Conservation (phyloP, 1,139 yeast genomes). For the Entelexis paramagnoliae region DNA sequence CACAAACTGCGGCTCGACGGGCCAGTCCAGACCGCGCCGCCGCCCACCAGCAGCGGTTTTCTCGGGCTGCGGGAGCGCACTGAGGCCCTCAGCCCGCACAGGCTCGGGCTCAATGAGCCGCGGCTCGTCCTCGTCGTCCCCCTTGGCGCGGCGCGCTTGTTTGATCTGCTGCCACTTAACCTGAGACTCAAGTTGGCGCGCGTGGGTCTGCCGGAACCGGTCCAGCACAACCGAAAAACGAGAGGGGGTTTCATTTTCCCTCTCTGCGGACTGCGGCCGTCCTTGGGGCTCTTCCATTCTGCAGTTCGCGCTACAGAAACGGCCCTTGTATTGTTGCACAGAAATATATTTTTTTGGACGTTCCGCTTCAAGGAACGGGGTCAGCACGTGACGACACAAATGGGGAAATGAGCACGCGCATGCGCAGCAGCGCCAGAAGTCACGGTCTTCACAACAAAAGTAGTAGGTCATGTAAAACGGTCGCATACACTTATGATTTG, state of each 20-base stretch:
- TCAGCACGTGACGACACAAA: not conserved
- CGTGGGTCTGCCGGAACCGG: slow-evolving; percentile 19
- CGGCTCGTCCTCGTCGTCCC: not conserved
- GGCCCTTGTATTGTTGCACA: not conserved
- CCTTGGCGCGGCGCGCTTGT: slow-evolving; percentile 1
- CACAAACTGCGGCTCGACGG: slow-evolving; percentile 52
- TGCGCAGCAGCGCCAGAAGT: not conserved
- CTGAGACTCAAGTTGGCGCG: slow-evolving; percentile 17
- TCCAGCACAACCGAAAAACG: slow-evolving; percentile 17
- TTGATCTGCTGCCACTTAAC: slow-evolving; percentile 14
- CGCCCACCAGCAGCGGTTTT: not conserved
- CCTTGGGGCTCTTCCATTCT: not conserved
- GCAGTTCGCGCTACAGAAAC: not conserved
- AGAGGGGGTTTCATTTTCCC: not conserved
- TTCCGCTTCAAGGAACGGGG: not conserved
- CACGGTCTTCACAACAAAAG: too few species aligned
- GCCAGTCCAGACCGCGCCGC: slow-evolving; percentile 41
- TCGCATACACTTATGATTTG: too few species aligned
- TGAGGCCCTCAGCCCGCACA: slow-evolving; percentile 36
- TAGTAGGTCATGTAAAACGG: too few species aligned
- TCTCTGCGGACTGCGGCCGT: not conserved
- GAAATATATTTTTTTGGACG: not conserved
- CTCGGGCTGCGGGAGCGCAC: slow-evolving; percentile 77
- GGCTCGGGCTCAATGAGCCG: slow-evolving; percentile 13
- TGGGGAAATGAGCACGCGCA: not conserved